Evolutionary conservation across 768 basidiomycete species (phyloP).

Genomic region (Lentinula detonsa): DNA sequence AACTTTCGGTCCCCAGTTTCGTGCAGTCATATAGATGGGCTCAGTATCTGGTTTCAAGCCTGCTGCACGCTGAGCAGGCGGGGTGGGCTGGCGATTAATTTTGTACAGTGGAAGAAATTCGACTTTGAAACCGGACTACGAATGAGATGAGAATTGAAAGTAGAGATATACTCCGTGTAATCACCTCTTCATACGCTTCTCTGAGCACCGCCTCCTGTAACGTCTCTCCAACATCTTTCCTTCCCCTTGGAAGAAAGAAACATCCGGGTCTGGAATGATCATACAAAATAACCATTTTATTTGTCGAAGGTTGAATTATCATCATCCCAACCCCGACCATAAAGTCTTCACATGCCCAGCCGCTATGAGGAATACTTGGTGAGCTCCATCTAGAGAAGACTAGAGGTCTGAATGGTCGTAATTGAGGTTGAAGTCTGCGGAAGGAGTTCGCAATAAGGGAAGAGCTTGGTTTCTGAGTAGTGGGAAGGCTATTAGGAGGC

Average conservation of each 20-base stretch:
- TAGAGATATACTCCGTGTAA: slow-evolving; percentile 1
- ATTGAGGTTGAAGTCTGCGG: neutral
- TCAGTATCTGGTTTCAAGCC: slow-evolving; percentile 25
- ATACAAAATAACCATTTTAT: slow-evolving; percentile 46
- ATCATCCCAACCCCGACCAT: slow-evolving; percentile 59
- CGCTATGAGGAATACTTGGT: neutral
- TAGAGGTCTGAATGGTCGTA: neutral
- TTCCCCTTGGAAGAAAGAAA: slow-evolving; percentile 61
- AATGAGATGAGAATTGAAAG: neutral
- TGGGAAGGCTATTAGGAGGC: neutral
- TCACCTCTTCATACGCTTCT: slow-evolving; percentile 65
- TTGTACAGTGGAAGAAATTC: slow-evolving; percentile 40
- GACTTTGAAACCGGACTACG: slow-evolving; percentile 44
- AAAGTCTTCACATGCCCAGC: slow-evolving; percentile 46
- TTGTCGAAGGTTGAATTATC: slow-evolving; percentile 52
- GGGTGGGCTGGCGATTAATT: slow-evolving; percentile 33
- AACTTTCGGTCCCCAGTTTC: slow-evolving; percentile 19
- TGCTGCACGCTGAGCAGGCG: slow-evolving; percentile 18
- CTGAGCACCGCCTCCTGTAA: slow-evolving; percentile 53
- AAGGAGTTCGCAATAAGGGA: neutral
- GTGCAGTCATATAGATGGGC: slow-evolving; percentile 35
- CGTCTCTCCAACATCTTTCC: slow-evolving; percentile 63
- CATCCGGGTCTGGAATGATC: slow-evolving; percentile 24
- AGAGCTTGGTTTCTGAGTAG: neutral
- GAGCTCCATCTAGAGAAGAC: neutral